Percentiles rank a stretch among this genome's conserved stretches.
Evolutionary conservation across 192 early-diverging fungal genomes (phyloP).

Genomic region (Backusella liffmaniae): DNA sequence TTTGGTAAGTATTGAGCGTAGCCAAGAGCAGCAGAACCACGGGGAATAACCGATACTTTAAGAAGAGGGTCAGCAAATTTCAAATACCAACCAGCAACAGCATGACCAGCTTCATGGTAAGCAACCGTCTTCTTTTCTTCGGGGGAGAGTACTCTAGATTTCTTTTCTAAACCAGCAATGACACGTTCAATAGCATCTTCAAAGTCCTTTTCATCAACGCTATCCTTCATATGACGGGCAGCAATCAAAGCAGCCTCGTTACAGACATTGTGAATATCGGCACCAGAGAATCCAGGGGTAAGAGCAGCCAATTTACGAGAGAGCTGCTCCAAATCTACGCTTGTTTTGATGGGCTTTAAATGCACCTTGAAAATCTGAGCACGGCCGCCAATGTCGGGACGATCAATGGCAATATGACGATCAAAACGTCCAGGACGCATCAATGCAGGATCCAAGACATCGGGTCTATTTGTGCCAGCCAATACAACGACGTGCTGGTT

Average conservation of each 20-base stretch:
- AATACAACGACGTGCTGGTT: conserved; percentile 91
- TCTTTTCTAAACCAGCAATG: conserved; percentile 97
- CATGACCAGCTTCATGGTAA: conserved; percentile 99
- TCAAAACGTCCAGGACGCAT: conserved; percentile 98
- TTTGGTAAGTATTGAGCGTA: conserved; percentile 99
- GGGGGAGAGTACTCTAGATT: conserved; percentile 89
- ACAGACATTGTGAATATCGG: conserved; percentile 97
- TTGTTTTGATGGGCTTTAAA: conserved; percentile 87
- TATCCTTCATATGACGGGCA: conserved; percentile 77
- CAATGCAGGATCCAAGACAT: conserved; percentile 94
- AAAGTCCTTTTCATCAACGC: conserved; percentile 87
- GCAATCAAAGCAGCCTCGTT: conserved; percentile 99
- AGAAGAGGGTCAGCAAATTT: conserved; percentile 94
- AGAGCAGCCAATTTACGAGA: conserved; percentile 88
- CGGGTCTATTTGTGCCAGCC: conserved; percentile 97
- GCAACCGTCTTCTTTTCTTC: conserved; percentile 99
- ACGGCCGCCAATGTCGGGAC: conserved; percentile 95
- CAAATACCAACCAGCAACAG: conserved; percentile 97
- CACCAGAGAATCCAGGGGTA: conserved; percentile 98
- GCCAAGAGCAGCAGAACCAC: conserved; percentile 91
- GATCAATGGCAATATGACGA: conserved; percentile 95
- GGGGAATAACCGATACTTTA: conserved; percentile 98
- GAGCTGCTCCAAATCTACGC: conserved; percentile 75
- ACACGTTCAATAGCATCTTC: conserved; percentile 98
- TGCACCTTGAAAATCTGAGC: conserved; percentile 97